A percentile compares a stretch with the other conserved stretches of the same genome.
Evolutionary conservation across 73 alveolate species (phyloP).

Genomic region (Blepharisma japonicum): DNA sequence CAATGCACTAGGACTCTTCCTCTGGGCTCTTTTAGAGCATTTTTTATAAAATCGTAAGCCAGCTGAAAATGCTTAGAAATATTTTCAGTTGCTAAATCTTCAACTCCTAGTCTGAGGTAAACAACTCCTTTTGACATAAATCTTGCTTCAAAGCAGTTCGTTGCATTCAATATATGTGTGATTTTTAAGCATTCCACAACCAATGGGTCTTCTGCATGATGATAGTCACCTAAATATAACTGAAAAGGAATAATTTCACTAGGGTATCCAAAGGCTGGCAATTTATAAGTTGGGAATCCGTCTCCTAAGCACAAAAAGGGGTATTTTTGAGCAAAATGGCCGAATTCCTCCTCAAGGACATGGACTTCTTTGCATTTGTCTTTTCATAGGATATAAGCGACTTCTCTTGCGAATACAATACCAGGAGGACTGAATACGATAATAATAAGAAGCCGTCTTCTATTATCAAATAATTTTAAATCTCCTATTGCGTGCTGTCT

Average conservation of each 20-base stretch:
- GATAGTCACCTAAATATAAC: not conserved
- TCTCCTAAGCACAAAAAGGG: too few relatives aligned
- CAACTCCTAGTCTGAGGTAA: conserved; percentile 34
- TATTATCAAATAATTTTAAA: too few relatives aligned
- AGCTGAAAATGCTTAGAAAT: conserved; percentile 28
- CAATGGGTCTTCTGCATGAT: not conserved
- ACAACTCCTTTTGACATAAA: conserved; percentile 24
- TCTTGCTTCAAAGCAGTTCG: conserved; percentile 33
- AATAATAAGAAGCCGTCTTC: too few relatives aligned
- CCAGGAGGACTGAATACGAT: too few relatives aligned
- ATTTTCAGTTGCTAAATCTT: conserved; percentile 29
- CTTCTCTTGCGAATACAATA: too few relatives aligned
- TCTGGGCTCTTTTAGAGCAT: conserved; percentile 26
- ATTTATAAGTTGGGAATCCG: too few relatives aligned
- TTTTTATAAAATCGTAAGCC: conserved; percentile 28
- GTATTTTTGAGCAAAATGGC: too few relatives aligned
- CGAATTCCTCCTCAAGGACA: too few relatives aligned
- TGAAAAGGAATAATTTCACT: not conserved
- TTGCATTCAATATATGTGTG: conserved; percentile 42
- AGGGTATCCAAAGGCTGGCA: not conserved
- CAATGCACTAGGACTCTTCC: conserved; percentile 47
- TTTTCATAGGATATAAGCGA: too few relatives aligned
- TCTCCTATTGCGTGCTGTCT: too few relatives aligned
- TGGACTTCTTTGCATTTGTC: too few relatives aligned
- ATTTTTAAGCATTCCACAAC: conserved; percentile 26